Evolutionary conservation across 2,329 filamentous ascomycete genomes (phyloP).

Genomic region (Lasiodiplodia hormozganensis): DNA sequence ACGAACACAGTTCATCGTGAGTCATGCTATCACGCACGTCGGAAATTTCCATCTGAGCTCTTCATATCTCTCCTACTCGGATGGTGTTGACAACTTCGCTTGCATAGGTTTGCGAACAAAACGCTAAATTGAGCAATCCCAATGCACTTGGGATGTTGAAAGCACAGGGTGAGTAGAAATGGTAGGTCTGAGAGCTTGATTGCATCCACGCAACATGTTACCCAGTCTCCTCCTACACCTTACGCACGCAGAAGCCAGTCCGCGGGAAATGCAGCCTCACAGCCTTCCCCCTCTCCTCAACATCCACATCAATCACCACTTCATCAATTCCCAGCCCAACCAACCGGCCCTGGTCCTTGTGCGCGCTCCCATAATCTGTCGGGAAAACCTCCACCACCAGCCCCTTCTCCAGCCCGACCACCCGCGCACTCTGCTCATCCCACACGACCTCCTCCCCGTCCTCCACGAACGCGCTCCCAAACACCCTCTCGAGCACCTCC

Average conservation of each 20-base stretch:
- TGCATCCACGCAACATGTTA: no score
- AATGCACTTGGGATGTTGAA: no score
- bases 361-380: conserved; percentile 40
- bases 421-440: conserved; percentile 55
- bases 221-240: conserved; percentile 14
- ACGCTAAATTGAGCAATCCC: no score
- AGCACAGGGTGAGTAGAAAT: no score
- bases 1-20: not conserved
- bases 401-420: conserved; percentile 60
- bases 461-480: conserved; percentile 36
- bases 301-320: conserved; percentile 36
- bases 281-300: conserved; percentile 24
- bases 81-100: no score
- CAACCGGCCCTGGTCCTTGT: conserved; percentile 38
- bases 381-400: conserved; percentile 55
- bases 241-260: conserved; percentile 36
- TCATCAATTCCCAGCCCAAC: conserved; percentile 40
- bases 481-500: conserved; percentile 60
- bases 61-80: not conserved
- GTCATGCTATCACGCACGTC: not conserved
- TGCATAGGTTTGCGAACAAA: no score
- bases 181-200: no score
- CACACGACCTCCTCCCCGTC: conserved; percentile 47
- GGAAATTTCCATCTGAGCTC: not conserved
- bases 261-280: conserved; percentile 38